These are phyloP conservation scores for Penicillium sp. DNA, from an alignment of 2,329 filamentous ascomycete genomes.

Conservation along the genomic window DNA sequence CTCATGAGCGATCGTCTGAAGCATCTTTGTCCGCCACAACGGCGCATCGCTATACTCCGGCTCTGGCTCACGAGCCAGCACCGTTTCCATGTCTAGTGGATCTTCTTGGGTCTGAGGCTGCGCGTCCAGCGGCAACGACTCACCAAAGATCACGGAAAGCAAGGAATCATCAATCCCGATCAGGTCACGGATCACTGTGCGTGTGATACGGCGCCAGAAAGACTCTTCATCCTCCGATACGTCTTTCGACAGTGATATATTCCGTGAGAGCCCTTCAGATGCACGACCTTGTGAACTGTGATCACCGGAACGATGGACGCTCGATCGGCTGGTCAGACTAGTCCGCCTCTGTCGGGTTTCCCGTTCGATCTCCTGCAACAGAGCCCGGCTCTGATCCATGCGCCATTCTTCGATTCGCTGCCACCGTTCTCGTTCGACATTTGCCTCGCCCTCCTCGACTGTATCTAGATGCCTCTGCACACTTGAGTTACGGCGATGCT, in stretches of 20 bases:
- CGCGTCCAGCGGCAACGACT: slow-evolving; percentile 57
- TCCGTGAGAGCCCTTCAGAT: slow-evolving; percentile 55
- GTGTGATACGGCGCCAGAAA: slow-evolving; percentile 76
- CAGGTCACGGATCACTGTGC: slow-evolving; percentile 80
- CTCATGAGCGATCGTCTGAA: slow-evolving; percentile 83
- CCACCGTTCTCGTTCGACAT: slow-evolving; percentile 69
- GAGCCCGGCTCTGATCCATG: slow-evolving; percentile 78
- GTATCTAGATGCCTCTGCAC: slow-evolving; percentile 57
- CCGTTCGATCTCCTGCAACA: slow-evolving; percentile 84
- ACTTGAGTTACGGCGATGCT: slow-evolving; percentile 53
- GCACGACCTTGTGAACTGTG: slow-evolving; percentile 18
- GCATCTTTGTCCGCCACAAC: slow-evolving; percentile 61
- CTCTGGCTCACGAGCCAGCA: slow-evolving; percentile 30
- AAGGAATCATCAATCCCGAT: slow-evolving; percentile 86
- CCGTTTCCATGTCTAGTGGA: slow-evolving; percentile 30
- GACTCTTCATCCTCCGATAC: slow-evolving; percentile 58
- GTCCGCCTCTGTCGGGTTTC: slow-evolving; percentile 68
- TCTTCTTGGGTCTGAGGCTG: slow-evolving; percentile 31
- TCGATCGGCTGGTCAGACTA: slow-evolving; percentile 26
- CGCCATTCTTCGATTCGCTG: slow-evolving; percentile 89
- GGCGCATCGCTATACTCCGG: slow-evolving; percentile 27
- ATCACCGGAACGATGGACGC: slow-evolving; percentile 19
- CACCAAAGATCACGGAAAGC: slow-evolving; percentile 82
- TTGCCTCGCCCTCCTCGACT: slow-evolving; percentile 55
- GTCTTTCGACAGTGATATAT: slow-evolving; percentile 40